Base-by-base conservation (phyloP, 768 basidiomycete species). In the Leccinum disarticulatum region DNA sequence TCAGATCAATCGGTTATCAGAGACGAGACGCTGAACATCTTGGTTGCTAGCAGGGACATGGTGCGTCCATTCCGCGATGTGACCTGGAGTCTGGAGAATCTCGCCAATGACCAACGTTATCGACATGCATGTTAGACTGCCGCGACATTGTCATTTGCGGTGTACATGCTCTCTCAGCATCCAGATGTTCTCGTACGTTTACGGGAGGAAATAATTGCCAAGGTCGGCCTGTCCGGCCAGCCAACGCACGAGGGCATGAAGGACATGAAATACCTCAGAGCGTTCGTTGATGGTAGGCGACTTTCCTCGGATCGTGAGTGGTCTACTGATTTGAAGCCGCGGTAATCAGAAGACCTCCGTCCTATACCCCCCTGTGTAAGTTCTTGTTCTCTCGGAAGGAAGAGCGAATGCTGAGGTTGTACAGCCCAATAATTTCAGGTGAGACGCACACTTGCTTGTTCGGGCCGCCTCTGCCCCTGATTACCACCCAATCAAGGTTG, bases 201-300 rank as follows among this genome's bases (percentile, higher is more conserved):
- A 25, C 80, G 83, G 2, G 75, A 82, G 55, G 87, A 89, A 71
- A 79, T 89, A 51, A 68, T 84, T 6, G 67, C 69, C 33, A 79
- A 79, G 41, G 77, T 88, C 7, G 86, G 87, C 0, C 67, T 73
- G 1, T 74, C 73, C 1, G 75, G 76, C 1, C 74, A 79, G 11
- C 87, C 85, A 4, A 79, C 79, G 3, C 80, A 80, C 55, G 81
- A 84, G 48, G 81, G 85, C 61, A 80, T 88, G 63, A 76, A 76
- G 30, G 82, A 83, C 4, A 84, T 87, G 83, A 86, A 83, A 67
- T 87, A 81, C 61, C 69, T 87, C 14, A 76, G 84, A 27, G 87
- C 87, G 1, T 83, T 88, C 25, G 80, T 88, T 52, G 87, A 88
- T 61, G 86, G 86, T 85, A 22, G 13, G 73, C 53, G 4, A 48